Evolutionary conservation across 805 yeast species (phyloP).

Genomic region (Ascoidea tarda): DNA sequence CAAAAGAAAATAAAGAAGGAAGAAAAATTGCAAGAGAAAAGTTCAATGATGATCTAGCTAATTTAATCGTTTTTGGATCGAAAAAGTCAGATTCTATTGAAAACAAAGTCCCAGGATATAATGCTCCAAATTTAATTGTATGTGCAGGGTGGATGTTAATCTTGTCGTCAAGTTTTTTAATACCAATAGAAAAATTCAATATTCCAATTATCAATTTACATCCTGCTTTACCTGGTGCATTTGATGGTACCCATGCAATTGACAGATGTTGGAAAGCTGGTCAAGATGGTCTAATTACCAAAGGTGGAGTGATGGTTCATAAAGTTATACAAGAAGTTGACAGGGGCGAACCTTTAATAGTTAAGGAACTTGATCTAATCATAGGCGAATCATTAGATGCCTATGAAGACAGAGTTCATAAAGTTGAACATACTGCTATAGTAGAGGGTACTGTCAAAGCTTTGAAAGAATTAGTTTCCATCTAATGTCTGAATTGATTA

Average conservation of each 20-base stretch:
- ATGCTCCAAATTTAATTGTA: slow-evolving; percentile 71
- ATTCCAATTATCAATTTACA: slow-evolving; percentile 85
- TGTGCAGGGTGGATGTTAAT: slow-evolving; percentile 99
- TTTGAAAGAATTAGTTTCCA: slow-evolving; percentile 14
- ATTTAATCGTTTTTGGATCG: slow-evolving; percentile 38
- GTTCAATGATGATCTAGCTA: slow-evolving; percentile 72
- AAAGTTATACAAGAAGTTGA: slow-evolving; percentile 94
- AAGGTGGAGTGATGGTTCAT: slow-evolving; percentile 95
- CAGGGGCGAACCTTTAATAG: slow-evolving; percentile 79
- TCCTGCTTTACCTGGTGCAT: slow-evolving; percentile 95
- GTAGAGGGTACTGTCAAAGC: slow-evolving; percentile 80
- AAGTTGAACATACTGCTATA: slow-evolving; percentile 77
- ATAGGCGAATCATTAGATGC: slow-evolving; percentile 66
- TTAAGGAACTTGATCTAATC: slow-evolving; percentile 57
- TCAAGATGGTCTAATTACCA: slow-evolving; percentile 59
- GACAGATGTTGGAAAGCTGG: slow-evolving; percentile 96
- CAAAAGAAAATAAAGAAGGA: slow-evolving; percentile 48
- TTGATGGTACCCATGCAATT: slow-evolving; percentile 95
- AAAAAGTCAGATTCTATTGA: slow-evolving; percentile 15
- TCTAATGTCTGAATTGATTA: too few relatives aligned
- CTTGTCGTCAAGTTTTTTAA: slow-evolving; percentile 61
- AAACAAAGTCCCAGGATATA: slow-evolving; percentile 16
- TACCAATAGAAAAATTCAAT: slow-evolving; percentile 41
- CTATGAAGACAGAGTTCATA: slow-evolving; percentile 76
- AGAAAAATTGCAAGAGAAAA: slow-evolving; percentile 48